Conservation (phyloP, 2,329 filamentous ascomycete species). For the Sporothrix sp. region DNA sequence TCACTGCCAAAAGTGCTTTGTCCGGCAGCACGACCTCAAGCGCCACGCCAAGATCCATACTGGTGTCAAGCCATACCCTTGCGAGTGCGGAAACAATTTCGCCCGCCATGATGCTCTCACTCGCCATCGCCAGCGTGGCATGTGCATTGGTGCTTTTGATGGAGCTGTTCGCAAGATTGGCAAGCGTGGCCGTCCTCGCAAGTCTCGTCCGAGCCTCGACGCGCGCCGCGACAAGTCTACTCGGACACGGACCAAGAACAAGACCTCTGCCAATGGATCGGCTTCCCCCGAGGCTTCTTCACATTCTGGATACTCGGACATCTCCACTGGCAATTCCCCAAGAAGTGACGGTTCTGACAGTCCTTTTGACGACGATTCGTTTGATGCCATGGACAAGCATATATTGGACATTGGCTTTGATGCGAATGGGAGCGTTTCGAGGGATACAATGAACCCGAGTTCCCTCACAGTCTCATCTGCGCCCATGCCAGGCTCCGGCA, state of each 20-base stretch:
- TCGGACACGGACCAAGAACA: conserved; percentile 46
- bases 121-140: conserved; percentile 84
- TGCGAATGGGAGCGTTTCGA: background rate
- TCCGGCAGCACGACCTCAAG: conserved; percentile 93
- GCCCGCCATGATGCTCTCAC: conserved; percentile 92
- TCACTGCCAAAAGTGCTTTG: conserved; percentile 89
- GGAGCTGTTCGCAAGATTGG: conserved; percentile 54
- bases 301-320: conserved; percentile 47
- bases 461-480: conserved; percentile 31
- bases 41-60: conserved; percentile 96
- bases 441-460: conserved; percentile 28
- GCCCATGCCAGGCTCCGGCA: conserved; percentile 27
- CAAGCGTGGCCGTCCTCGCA: conserved; percentile 55
- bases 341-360: conserved; percentile 35
- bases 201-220: conserved; percentile 49
- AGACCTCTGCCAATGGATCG: conserved; percentile 30
- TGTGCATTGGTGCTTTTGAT: conserved; percentile 93
- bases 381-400: conserved; percentile 33
- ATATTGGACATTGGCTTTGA: conserved; percentile 21
- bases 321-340: conserved; percentile 45
- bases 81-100: conserved; percentile 89
- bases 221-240: conserved; percentile 48
- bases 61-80: conserved; percentile 89
- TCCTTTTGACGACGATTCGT: conserved; percentile 27
- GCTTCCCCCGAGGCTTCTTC: conserved; percentile 42